Evolutionary conservation across 495 filamentous ascomycete species (phyloP).

Genomic region (Penicillium cataractarum): DNA sequence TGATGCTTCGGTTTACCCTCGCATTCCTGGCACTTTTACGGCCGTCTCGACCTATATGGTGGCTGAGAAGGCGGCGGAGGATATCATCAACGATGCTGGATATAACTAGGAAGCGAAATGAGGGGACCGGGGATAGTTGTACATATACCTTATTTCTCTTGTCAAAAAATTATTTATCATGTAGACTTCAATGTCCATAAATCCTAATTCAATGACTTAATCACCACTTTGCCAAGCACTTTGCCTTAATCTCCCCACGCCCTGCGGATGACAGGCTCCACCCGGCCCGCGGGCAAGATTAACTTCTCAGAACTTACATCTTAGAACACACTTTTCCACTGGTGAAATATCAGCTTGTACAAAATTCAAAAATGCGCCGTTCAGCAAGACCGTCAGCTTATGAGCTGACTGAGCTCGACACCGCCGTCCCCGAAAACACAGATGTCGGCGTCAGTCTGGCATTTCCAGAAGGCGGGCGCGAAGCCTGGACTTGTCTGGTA

Average conservation of each 20-base stretch:
- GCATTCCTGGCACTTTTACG: constrained; percentile 62
- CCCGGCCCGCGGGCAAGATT: not conserved
- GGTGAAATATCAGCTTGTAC: not conserved
- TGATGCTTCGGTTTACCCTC: constrained; percentile 63
- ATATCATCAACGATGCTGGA: constrained; percentile 31
- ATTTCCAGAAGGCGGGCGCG: constrained; percentile 63
- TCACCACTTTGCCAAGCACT: not conserved
- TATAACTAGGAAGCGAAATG: not conserved
- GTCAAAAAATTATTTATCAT: not conserved
- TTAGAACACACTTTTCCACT: not conserved
- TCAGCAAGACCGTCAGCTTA: not conserved
- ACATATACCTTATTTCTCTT: not conserved
- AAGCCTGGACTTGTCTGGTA: constrained; percentile 64
- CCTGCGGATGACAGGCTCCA: constrained; percentile 15
- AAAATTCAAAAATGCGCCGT: constrained; percentile 6
- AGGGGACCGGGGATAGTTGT: not conserved
- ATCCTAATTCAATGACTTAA: not conserved
- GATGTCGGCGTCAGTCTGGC: constrained; percentile 23
- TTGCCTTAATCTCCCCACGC: constrained; percentile 4
- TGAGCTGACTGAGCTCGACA: constrained; percentile 8
- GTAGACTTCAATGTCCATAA: not conserved
- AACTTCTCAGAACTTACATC: not conserved
- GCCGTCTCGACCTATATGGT: constrained; percentile 63
- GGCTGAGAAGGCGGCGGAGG: constrained; percentile 63
- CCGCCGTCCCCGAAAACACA: not conserved